phyloP scores from a whole-genome alignment of 2,329 filamentous ascomycete genomes.

The Fusarium sp. region DNA sequence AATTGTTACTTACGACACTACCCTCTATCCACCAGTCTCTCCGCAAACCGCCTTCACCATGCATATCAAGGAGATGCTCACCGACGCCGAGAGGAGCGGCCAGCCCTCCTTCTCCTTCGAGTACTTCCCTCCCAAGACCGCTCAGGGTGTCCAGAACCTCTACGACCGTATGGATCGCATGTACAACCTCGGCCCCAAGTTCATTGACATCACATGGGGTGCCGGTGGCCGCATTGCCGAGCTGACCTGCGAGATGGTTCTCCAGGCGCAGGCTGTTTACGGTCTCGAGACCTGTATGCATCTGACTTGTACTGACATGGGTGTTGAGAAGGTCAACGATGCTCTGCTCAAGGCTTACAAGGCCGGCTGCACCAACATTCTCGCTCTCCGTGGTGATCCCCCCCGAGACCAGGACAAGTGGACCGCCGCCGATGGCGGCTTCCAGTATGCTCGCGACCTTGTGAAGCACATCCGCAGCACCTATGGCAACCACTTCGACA shows the following conservation, averaged over 20 bases:
- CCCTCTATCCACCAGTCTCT: not conserved
- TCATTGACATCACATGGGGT: slow-evolving; percentile 99
- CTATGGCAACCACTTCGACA: slow-evolving; percentile 85
- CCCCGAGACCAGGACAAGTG: slow-evolving; percentile 94
- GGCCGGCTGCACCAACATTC: slow-evolving; percentile 95
- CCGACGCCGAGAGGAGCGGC: slow-evolving; percentile 81
- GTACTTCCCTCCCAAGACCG: slow-evolving; percentile 98
- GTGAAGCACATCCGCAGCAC: slow-evolving; percentile 83
- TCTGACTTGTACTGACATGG: slow-evolving; percentile 98
- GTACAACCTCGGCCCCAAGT: slow-evolving; percentile 92
- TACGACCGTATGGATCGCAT: slow-evolving; percentile 99
- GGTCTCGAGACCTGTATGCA: slow-evolving; percentile 99
- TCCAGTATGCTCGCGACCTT: slow-evolving; percentile 92
- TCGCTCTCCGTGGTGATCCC: slow-evolving; percentile 92
- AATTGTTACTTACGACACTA: not conserved
- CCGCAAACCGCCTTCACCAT: slow-evolving; percentile 65
- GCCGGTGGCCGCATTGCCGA: slow-evolving; percentile 92
- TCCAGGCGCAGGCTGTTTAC: slow-evolving; percentile 93
- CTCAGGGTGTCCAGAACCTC: slow-evolving; percentile 97
- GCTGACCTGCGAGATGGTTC: slow-evolving; percentile 97
- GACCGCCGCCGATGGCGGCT: slow-evolving; percentile 87
- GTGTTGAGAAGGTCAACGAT: slow-evolving; percentile 87
- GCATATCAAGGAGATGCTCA: slow-evolving; percentile 95
- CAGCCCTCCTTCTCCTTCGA: slow-evolving; percentile 97
- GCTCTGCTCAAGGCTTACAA: slow-evolving; percentile 91